Percentiles rank a stretch among this genome's conserved stretches.
phyloP scores from a whole-genome alignment of 495 filamentous ascomycete species.

The Neohortaea acidophila region DNA sequence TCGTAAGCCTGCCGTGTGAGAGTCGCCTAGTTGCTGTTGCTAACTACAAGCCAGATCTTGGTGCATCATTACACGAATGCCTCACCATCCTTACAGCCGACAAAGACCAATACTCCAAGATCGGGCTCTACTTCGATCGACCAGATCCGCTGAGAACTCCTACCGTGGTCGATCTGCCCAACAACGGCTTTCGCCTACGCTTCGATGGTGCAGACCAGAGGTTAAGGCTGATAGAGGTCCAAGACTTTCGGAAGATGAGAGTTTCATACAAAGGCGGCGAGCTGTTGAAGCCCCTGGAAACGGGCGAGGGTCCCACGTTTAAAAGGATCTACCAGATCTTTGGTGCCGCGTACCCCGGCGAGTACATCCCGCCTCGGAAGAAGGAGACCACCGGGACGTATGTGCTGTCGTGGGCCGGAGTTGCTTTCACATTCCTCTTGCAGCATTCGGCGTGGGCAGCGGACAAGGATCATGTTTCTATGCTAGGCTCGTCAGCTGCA shows the following conservation, averaged over 20 bases:
- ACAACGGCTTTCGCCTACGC: slow-evolving; percentile 73
- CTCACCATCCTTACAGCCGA: slow-evolving; percentile 73
- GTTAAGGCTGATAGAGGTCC: slow-evolving; percentile 74
- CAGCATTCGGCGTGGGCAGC: slow-evolving; percentile 60
- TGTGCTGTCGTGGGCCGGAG: slow-evolving; percentile 80
- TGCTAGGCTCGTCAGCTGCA: slow-evolving; percentile 65
- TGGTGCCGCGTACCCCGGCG: slow-evolving; percentile 81
- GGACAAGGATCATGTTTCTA: slow-evolving; percentile 67
- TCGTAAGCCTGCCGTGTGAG: not conserved
- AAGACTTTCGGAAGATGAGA: slow-evolving; percentile 75
- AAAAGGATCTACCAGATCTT: slow-evolving; percentile 82
- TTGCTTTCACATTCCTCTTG: slow-evolving; percentile 82
- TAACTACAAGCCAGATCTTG: slow-evolving; percentile 44
- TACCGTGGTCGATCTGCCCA: slow-evolving; percentile 55
- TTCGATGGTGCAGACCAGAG: slow-evolving; percentile 92
- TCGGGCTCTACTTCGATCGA: slow-evolving; percentile 64
- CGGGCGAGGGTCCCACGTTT: slow-evolving; percentile 56
- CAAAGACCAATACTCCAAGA: slow-evolving; percentile 60
- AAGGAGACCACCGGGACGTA: slow-evolving; percentile 45
- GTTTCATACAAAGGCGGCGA: slow-evolving; percentile 77
- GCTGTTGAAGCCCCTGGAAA: slow-evolving; percentile 48
- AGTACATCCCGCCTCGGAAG: slow-evolving; percentile 54
- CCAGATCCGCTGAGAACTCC: slow-evolving; percentile 55
- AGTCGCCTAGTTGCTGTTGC: not conserved
- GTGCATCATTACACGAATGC: slow-evolving; percentile 78